A percentile compares a stretch with the other conserved stretches of the same genome.
Evolutionary conservation across 495 filamentous ascomycete species (phyloP).

Genomic region (Penicillium angulare): DNA sequence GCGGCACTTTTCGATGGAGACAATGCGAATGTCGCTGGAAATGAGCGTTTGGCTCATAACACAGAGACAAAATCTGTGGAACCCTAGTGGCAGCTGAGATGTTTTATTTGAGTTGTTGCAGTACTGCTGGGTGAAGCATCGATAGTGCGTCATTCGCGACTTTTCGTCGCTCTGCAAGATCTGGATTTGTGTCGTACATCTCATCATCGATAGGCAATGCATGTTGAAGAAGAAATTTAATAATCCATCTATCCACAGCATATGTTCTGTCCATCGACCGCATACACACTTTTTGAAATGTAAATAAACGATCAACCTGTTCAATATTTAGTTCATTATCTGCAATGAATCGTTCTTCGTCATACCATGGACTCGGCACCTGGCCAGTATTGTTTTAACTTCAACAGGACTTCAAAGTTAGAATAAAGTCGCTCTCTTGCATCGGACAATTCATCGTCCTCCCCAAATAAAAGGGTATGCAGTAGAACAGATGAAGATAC

Average conservation of each 20-base stretch:
- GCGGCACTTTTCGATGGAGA: constrained; percentile 57
- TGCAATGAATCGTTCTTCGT: background rate
- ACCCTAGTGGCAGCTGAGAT: too few relatives aligned
- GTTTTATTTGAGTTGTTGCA: too few relatives aligned
- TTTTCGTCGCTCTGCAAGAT: constrained; percentile 19
- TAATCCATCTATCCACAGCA: constrained; percentile 27
- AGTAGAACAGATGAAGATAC: constrained; percentile 27
- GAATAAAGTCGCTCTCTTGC: constrained; percentile 20
- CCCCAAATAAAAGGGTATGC: constrained; percentile 28
- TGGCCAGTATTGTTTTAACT: constrained; percentile 26
- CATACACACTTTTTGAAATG: constrained; percentile 27
- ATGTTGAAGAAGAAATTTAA: constrained; percentile 31
- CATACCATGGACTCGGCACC: constrained; percentile 30
- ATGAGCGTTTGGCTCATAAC: background rate
- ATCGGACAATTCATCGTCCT: constrained; percentile 17
- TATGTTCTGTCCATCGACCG: constrained; percentile 18
- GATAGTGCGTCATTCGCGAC: constrained; percentile 22
- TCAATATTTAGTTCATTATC: background rate
- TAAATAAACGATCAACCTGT: constrained; percentile 29
- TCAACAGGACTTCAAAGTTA: constrained; percentile 23
- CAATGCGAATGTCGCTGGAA: constrained; percentile 41
- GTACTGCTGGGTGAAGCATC: constrained; percentile 17
- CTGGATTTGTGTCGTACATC: background rate
- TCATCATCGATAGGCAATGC: constrained; percentile 25
- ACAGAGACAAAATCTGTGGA: background rate